Base-by-base conservation (phyloP, 2,329 filamentous ascomycete genomes). In the Fusarium veterinarium region DNA sequence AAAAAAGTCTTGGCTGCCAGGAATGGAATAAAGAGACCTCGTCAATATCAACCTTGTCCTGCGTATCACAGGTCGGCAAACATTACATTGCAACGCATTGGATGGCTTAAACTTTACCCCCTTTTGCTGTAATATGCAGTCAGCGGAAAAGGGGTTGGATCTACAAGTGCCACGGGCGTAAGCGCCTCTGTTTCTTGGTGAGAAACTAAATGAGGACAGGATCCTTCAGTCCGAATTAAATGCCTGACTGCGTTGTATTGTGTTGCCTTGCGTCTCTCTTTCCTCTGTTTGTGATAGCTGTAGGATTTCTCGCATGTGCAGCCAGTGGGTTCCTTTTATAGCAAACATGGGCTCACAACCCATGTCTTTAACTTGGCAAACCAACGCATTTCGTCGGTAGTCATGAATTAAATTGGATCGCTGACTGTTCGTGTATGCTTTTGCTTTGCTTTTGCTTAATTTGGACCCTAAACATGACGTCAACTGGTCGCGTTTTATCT, bases 401-500 rank as follows among this genome's bases (percentile, higher is more conserved):
- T 45, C 46, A 68, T 45, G 30, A 35, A 64, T 37, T 28, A 37
- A 48, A 55, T 41, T 44, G 33, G 44, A 49, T 41, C 35, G 16
- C 55, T 56, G 62, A 46, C 62, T 58, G 46, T 42, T 20, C 28
- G 46, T 48, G 51, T 48, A 52, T 53, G 41, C 52, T 45, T 60
- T 60, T 49, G 44, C 35, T 48, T 52, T 53, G 53, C 33, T 31
- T 31, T 45, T 38, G 25, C 33, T 49, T 9, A 14, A 28, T 49
- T 45, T 49, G 30, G 49, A 64, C 70, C 61, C 66, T 58, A 44
- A 17, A 35, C 41, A 65, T 73, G 71, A 73, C 71, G 60, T 73
- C 63, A 69, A 65, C 55, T 58, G 12, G 38, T 41, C 48, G 23
- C 25, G 41, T 61, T 63, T 52, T 16, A 48, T 67, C 23, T 46